Percentiles rank a stretch among this genome's conserved stretches.
phyloP scores from a whole-genome alignment of 2,329 filamentous ascomycete species.

The Fusarium falciforme region DNA sequence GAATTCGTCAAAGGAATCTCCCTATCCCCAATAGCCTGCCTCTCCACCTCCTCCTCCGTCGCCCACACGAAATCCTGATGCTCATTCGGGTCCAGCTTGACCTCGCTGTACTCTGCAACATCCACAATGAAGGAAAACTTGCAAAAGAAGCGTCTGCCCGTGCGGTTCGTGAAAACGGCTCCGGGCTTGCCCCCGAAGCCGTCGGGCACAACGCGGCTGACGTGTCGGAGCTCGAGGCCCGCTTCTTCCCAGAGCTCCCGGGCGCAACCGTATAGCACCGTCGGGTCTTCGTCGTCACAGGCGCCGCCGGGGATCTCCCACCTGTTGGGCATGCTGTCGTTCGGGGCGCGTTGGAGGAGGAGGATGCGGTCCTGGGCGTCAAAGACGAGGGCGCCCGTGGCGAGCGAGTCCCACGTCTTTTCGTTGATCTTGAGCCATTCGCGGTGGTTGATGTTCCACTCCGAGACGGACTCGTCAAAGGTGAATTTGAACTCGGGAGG shows the following conservation, averaged over 20 bases:
- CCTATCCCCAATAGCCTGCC: conserved; percentile 41
- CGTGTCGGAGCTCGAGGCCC: conserved; percentile 49
- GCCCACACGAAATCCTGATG: conserved; percentile 56
- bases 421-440: conserved; percentile 41
- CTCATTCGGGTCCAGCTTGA: conserved; percentile 54
- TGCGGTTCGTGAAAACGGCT: conserved; percentile 50
- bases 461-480: conserved; percentile 37
- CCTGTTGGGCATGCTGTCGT: conserved; percentile 56
- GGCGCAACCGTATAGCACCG: conserved; percentile 56
- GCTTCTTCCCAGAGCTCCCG: conserved; percentile 63
- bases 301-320: conserved; percentile 65
- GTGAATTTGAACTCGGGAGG: conserved; percentile 32
- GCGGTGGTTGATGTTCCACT: conserved; percentile 39
- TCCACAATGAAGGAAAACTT: conserved; percentile 53
- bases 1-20: conserved; percentile 48
- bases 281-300: conserved; percentile 55
- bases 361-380: conserved; percentile 51
- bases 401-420: conserved; percentile 47
- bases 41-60: conserved; percentile 50
- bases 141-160: conserved; percentile 45
- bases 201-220: conserved; percentile 47
- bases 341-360: conserved; percentile 58
- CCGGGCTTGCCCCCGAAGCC: conserved; percentile 36
- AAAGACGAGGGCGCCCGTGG: conserved; percentile 51
- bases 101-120: conserved; percentile 41